Percentiles rank a stretch among this genome's conserved stretches.
These are phyloP conservation scores for Retiboletus flavoniger DNA, from an alignment of 1,284 basidiomycete species.

Conservation along the genomic window DNA sequence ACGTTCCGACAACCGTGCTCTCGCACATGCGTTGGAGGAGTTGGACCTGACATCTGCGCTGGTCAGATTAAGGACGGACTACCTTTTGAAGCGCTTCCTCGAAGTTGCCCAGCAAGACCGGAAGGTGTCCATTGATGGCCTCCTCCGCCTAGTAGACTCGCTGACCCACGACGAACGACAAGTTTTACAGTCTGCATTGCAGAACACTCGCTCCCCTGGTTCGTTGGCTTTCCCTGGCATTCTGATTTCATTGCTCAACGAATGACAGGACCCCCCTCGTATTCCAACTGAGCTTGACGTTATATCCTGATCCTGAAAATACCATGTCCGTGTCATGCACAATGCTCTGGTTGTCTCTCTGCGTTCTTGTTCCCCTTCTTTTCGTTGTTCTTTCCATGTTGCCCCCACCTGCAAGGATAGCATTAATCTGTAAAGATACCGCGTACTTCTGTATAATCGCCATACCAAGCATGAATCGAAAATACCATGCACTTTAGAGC, in stretches of 20 bases:
- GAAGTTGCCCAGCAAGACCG: slow-evolving; percentile 65
- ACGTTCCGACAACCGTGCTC: slow-evolving; percentile 50
- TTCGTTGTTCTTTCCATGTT: slow-evolving; percentile 7
- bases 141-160: slow-evolving; percentile 65
- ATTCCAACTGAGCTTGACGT: slow-evolving; percentile 28
- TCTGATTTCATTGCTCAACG: slow-evolving; percentile 3
- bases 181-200: slow-evolving; percentile 59
- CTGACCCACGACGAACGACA: slow-evolving; percentile 73
- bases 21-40: slow-evolving; percentile 63
- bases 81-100: slow-evolving; percentile 60
- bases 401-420: slow-evolving; percentile 2
- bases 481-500: slow-evolving; percentile 9
- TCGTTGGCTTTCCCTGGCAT: slow-evolving; percentile 24
- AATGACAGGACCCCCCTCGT: slow-evolving; percentile 37
- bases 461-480: slow-evolving; percentile 14
- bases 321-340: background rate
- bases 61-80: slow-evolving; percentile 61
- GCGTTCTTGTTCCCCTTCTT: background rate
- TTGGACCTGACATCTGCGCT: slow-evolving; percentile 63
- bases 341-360: slow-evolving; percentile 4
- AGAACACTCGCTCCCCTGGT: slow-evolving; percentile 58
- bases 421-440: slow-evolving; percentile 22
- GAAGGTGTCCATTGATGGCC: slow-evolving; percentile 66
- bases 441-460: slow-evolving; percentile 17
- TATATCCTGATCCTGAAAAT: slow-evolving; percentile 8